Evolutionary conservation across 495 filamentous ascomycete species (phyloP).

Genomic region (Aspergillus campestris): DNA sequence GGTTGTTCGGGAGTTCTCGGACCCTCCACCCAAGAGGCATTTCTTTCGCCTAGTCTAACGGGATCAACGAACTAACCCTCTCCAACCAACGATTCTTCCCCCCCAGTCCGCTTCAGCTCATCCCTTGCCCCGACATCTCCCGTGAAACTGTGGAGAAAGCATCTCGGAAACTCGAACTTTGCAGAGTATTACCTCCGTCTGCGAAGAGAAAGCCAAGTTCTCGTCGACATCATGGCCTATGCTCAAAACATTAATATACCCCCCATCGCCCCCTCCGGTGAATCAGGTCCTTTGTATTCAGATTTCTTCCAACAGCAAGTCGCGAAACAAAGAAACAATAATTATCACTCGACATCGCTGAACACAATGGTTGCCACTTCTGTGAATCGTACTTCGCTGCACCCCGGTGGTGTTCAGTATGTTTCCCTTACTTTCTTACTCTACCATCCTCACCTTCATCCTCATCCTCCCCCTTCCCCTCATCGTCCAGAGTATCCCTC

Average conservation of each 20-base stretch:
- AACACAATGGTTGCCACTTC: slow-evolving; percentile 62
- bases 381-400: slow-evolving; percentile 82
- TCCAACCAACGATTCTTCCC: too few species aligned
- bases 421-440: slow-evolving; percentile 27
- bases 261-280: slow-evolving; percentile 28
- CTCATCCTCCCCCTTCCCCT: not conserved
- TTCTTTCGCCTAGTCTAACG: slow-evolving; percentile 2
- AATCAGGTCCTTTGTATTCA: slow-evolving; percentile 43
- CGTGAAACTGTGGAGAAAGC: slow-evolving; percentile 39
- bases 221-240: slow-evolving; percentile 26
- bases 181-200: slow-evolving; percentile 20
- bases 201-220: not conserved
- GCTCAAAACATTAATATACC: slow-evolving; percentile 41
- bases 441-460: not conserved
- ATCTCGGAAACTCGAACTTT: slow-evolving; percentile 16
- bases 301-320: slow-evolving; percentile 54
- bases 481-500: slow-evolving; percentile 1
- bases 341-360: slow-evolving; percentile 54
- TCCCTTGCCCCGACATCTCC: slow-evolving; percentile 35
- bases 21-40: slow-evolving; percentile 18
- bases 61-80: too few species aligned
- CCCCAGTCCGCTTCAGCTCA: slow-evolving; percentile 24
- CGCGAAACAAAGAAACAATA: slow-evolving; percentile 52
- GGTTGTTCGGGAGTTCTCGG: slow-evolving; percentile 34
- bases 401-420: slow-evolving; percentile 89